Evolutionary conservation across 495 filamentous ascomycete species (phyloP), one percentile per base, ranked within the genome.

Genomic region (Xylaria scruposa): DNA sequence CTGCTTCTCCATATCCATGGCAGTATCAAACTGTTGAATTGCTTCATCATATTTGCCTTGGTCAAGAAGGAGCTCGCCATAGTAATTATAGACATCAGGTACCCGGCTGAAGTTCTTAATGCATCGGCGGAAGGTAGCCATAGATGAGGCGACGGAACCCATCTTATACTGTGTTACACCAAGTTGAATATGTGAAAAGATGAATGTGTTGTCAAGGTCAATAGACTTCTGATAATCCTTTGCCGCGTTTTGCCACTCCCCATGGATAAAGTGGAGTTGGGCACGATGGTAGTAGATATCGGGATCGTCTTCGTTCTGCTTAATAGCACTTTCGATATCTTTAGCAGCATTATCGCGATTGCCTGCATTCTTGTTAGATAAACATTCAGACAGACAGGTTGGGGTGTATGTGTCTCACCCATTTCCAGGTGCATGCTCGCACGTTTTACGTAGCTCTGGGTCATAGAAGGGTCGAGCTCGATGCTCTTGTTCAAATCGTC

Each of bases 91-190:
- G 3, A 99, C 96, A 79, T 99, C 96, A 6, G 96, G 95, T 10
- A 95, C 94, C 73, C 93, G 92, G 73, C 94, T 93, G 77, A 99
- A 99, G 83, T 97, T 97, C 92, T 98, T 99, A 77, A 98, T 95
- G 78, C 94, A 97, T 40, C 95, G 88, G 72, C 96, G 88, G 90
- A 99, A 99, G 7, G 97, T 98, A 17, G 97, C 94, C 94, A 98
- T 98, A 33, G 95, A 97, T 8, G 95, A 97, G 4, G 96, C 96
- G 61, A 98, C 92, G 12, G 94, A 97, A 69, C 96, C 97, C 94
- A 98, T 97, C 90, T 99, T 99, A 85, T 99, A 99, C 83, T 99
- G 96, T 58, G 96, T 99, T 51, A 99, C 96, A 83, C 96, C 96
- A 64, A 99, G 93, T 81, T 99, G 96, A 76, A 99, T 98, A 86